A percentile compares a stretch with the other conserved stretches of the same genome.
Evolutionary conservation across 2,329 filamentous ascomycete genomes (phyloP).

Genomic region (Penicillium palitans): DNA sequence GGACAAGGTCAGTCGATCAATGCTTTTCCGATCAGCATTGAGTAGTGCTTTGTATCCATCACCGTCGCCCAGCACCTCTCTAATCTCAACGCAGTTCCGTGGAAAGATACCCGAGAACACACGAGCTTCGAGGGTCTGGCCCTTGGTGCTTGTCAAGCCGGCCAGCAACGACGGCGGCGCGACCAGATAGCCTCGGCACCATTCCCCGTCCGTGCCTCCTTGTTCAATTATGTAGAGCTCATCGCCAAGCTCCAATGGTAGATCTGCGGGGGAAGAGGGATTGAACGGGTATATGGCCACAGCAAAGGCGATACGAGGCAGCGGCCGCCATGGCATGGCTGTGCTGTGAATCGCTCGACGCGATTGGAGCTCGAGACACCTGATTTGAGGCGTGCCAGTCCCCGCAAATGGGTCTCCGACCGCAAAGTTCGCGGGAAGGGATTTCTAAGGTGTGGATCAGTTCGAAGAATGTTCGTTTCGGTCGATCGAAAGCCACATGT

Average conservation of each 20-base stretch:
- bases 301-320: constrained; percentile 96
- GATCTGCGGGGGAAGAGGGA: constrained; percentile 80
- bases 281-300: constrained; percentile 94
- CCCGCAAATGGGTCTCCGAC: constrained; percentile 27
- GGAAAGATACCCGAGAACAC: constrained; percentile 99
- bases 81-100: constrained; percentile 87
- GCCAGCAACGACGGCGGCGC: constrained; percentile 90
- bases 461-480: constrained; percentile 28
- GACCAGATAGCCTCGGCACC: constrained; percentile 94
- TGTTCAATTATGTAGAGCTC: constrained; percentile 99
- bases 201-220: constrained; percentile 77
- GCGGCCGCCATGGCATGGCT: constrained; percentile 91
- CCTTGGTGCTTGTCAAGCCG: constrained; percentile 84
- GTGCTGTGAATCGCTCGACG: constrained; percentile 15
- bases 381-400: constrained; percentile 20
- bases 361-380: constrained; percentile 8
- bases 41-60: constrained; percentile 46
- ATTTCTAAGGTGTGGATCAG: constrained; percentile 14
- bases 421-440: constrained; percentile 13
- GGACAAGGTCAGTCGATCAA: constrained; percentile 35
- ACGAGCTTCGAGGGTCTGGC: constrained; percentile 88
- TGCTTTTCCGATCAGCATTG: constrained; percentile 38
- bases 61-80: constrained; percentile 81
- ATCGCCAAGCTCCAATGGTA: constrained; percentile 96
- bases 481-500: constrained; percentile 32